Evolutionary conservation across 2,329 filamentous ascomycete species (phyloP).

Genomic region (Aspergillus neotritici): DNA sequence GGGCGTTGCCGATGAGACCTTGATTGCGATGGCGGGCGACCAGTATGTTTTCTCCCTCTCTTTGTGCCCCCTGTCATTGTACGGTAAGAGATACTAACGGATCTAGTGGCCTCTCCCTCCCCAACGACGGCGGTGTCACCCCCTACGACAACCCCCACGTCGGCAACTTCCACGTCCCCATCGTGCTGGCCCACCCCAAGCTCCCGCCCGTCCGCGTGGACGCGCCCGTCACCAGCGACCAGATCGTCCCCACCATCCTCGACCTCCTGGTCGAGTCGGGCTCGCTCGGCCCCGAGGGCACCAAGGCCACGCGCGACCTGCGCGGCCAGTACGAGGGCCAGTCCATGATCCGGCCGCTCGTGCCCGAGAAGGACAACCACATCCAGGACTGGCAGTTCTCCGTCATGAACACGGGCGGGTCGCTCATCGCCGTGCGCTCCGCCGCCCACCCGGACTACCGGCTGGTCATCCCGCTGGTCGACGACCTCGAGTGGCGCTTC

Average conservation of each 20-base stretch:
- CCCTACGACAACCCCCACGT: constrained; percentile 31
- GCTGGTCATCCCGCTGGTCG: constrained; percentile 27
- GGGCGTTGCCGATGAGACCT: constrained; percentile 28
- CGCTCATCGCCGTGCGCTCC: constrained; percentile 28
- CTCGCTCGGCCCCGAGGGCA: constrained; percentile 21
- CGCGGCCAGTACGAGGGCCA: constrained; percentile 30
- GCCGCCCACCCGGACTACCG: constrained; percentile 24
- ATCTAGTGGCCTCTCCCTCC: constrained; percentile 27
- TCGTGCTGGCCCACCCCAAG: constrained; percentile 29
- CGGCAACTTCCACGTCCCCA: constrained; percentile 30
- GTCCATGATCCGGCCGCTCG: constrained; percentile 26
- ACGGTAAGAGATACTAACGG: constrained; percentile 1
- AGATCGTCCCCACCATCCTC: constrained; percentile 29
- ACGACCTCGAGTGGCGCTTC: constrained; percentile 31
- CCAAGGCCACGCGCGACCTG: constrained; percentile 20
- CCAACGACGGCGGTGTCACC: constrained; percentile 31
- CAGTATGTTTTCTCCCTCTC: constrained; percentile 17
- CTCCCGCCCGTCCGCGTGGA: constrained; percentile 26
- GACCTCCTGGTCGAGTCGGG: constrained; percentile 28
- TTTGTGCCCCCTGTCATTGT: not conserved
- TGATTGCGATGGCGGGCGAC: constrained; percentile 31
- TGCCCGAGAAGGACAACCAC: constrained; percentile 14
- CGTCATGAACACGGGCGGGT: constrained; percentile 32
- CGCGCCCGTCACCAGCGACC: constrained; percentile 24
- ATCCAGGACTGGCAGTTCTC: constrained; percentile 30